Percentiles rank a stretch among this genome's conserved stretches.
Conservation (phyloP, 179 eudicot species). For the Nepenthes alata region DNA sequence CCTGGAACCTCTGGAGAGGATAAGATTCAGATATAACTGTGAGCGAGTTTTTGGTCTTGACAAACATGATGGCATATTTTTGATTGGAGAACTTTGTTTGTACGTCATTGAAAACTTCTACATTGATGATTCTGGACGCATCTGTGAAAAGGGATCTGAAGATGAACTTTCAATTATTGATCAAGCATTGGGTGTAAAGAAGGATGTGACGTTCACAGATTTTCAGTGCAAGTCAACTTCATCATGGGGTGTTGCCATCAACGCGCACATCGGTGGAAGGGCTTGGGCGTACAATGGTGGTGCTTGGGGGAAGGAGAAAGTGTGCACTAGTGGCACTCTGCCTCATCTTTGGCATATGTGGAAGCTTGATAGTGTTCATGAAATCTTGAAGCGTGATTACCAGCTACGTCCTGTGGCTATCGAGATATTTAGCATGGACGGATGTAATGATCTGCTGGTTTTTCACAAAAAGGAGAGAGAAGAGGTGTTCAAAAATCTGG, state of each 20-base stretch:
- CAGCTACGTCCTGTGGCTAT: constrained; percentile 98
- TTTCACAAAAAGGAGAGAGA: constrained; percentile 99
- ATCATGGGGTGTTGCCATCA: constrained; percentile 53
- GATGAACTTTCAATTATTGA: constrained; percentile 89
- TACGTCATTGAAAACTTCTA: constrained; percentile 90
- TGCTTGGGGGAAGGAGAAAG: constrained; percentile 98
- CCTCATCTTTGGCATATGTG: constrained; percentile 97
- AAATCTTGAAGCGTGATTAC: constrained; percentile 95
- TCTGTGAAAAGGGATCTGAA: constrained; percentile 90
- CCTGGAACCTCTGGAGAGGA: constrained; percentile 78
- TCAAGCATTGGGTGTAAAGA: constrained; percentile 96
- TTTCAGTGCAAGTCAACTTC: constrained; percentile 82
- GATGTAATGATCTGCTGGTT: constrained; percentile 92
- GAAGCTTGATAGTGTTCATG: constrained; percentile 98
- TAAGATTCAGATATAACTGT: constrained; percentile 81
- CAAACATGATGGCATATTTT: constrained; percentile 97
- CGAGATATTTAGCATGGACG: constrained; percentile 99
- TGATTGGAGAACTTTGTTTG: constrained; percentile 86
- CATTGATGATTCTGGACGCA: constrained; percentile 77
- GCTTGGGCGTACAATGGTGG: constrained; percentile 99
- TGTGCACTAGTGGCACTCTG: constrained; percentile 51
- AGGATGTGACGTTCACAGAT: constrained; percentile 68
- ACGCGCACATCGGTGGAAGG: constrained; percentile 66
- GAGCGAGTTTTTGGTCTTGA: constrained; percentile 95
- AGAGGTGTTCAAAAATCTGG: constrained; percentile 85